Base-by-base conservation (phyloP, 177 flowering plant species). In the Vitis hybrid region DNA sequence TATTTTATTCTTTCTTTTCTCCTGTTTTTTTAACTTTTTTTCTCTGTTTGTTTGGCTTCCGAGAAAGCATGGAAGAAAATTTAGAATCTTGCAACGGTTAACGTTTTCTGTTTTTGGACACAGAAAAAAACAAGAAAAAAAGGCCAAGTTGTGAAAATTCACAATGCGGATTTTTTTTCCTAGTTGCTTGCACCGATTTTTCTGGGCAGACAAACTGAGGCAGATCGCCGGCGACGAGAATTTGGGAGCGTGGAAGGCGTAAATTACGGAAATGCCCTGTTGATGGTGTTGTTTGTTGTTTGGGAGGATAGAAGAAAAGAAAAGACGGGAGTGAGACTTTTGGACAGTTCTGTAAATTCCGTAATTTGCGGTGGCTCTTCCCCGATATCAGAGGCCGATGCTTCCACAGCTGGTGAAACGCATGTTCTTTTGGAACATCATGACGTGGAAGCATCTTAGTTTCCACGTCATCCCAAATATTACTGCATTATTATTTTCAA, bases 351-450 rank as follows among this genome's bases (percentile, higher is more conserved):
- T 13, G 68, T 65, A 65, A 65, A 19, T 68, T 58, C 2, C 46
- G 56, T 48, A 19, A 60, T 50, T 48, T 60, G 18, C 56, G 56
- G 64, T 59, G 46, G 64, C 64, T 56, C 62, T 60, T 60, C 21
- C 24, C 62, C 30, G 24, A 6, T 3, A 11, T 24, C 40, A 60
- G 30, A 54, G 56, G 17, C 18, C 11, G 11, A 24, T 18, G 30
- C 12, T 60, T 21, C 13, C 27, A 32, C 14, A 9, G 3, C 27
- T 24, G 6, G 1, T 60, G 15, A 12, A 18, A 11, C n/a, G 13
- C 5, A 60, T 60, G 13, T 12, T 14, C 10, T 14, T 57, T 57
- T 24, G 60, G 46, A 35, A 56, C 60, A n/a, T 24, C 10, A 9
- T 24, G 21, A 17, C 17, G 18, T 17, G 17, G 9, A 56, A 0